Percentiles rank a stretch among this genome's conserved stretches.
Conservation (phyloP, 1,284 basidiomycete species). For the Athelia psychrophila region DNA sequence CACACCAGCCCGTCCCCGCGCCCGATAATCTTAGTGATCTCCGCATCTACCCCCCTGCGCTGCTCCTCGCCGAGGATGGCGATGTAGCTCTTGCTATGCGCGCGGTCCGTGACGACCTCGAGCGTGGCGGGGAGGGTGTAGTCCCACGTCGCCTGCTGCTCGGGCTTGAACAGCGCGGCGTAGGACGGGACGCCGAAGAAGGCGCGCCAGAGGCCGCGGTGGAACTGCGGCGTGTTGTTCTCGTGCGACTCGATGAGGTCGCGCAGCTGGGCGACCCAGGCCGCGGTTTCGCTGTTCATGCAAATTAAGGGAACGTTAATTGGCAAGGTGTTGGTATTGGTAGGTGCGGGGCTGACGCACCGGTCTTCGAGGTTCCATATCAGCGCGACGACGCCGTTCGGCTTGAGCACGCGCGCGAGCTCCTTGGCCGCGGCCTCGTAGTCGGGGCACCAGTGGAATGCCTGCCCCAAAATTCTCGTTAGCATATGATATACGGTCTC, state of each 20-base stretch:
- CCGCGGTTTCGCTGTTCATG: conserved; percentile 47
- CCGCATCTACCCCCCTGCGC: conserved; percentile 44
- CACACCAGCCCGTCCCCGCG: conserved; percentile 41
- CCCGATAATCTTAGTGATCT: conserved; percentile 47
- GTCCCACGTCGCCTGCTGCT: conserved; percentile 50
- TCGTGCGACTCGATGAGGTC: conserved; percentile 67
- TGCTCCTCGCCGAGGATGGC: conserved; percentile 52
- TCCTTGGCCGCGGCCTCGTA: conserved; percentile 62
- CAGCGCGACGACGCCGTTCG: conserved; percentile 57
- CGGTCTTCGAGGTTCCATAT: conserved; percentile 83
- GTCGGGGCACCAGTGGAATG: conserved; percentile 82
- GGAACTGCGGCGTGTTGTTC: conserved; percentile 53
- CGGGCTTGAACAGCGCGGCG: conserved; percentile 46
- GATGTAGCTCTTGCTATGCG: conserved; percentile 74
- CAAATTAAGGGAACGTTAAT: neutral
- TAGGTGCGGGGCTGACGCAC: too few relatives aligned
- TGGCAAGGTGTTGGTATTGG: neutral
- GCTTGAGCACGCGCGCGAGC: conserved; percentile 70
- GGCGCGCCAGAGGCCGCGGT: conserved; percentile 65
- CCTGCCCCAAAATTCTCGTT: conserved; percentile 35
- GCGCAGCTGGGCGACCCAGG: conserved; percentile 70
- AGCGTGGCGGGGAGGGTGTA: conserved; percentile 46
- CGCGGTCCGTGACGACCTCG: conserved; percentile 55
- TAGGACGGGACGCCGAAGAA: conserved; percentile 59
- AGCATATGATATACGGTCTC: neutral